Conservation (phyloP, 176 grass and related monocot genomes). For the Dendrocalamus sinicus region DNA sequence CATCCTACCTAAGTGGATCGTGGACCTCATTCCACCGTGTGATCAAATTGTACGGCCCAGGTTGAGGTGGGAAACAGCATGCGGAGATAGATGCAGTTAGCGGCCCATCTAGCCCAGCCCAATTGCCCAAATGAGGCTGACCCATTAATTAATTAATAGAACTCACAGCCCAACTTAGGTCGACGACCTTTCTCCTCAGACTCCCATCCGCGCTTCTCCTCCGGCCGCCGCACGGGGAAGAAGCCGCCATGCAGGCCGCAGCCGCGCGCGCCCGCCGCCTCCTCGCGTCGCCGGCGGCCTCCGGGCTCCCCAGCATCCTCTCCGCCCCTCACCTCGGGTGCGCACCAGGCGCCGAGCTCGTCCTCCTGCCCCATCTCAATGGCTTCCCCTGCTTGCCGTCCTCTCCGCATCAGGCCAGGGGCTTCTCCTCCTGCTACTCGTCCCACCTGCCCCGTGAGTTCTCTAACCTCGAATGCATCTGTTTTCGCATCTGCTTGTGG, state of each 20-base stretch:
- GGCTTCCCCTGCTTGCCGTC: slow-evolving; percentile 12
- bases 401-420: slow-evolving; percentile 25
- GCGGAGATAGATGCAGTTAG: neutral
- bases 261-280: slow-evolving; percentile 51
- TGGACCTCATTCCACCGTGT: neutral
- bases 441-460: slow-evolving; percentile 25
- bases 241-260: slow-evolving; percentile 51
- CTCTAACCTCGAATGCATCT: neutral
- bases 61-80: neutral
- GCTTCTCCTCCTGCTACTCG: slow-evolving; percentile 52
- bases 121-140: neutral
- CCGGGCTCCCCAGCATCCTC: slow-evolving; percentile 18
- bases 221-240: slow-evolving; percentile 41
- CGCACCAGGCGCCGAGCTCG: neutral
- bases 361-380: slow-evolving; percentile 27
- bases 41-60: neutral
- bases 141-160: neutral
- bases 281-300: slow-evolving; percentile 36
- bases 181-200: neutral
- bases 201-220: neutral
- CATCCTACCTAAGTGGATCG: neutral
- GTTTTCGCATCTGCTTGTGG: neutral
- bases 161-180: slow-evolving; percentile 28
- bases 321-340: neutral
- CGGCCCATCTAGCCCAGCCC: neutral